Evolutionary conservation across 2,329 filamentous ascomycete genomes (phyloP), one percentile per base, ranked within the genome.

Genomic region (Verticillium klebahnii): DNA sequence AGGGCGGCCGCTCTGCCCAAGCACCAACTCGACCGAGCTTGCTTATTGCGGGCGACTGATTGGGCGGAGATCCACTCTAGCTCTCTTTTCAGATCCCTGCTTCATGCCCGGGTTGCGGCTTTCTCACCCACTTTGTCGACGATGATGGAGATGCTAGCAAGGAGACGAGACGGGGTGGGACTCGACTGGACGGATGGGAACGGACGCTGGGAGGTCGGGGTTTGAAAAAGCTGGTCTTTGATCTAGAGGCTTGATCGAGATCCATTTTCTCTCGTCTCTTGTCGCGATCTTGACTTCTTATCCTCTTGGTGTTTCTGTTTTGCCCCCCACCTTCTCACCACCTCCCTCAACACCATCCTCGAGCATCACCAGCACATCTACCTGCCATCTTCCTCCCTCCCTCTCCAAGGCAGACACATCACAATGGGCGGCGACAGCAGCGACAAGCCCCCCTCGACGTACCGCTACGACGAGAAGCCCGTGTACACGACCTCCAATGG

Each of bases 401-500:
- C 25, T 2, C 25, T 25, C 25, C 25, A 25, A 25, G 25, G 25
- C 25, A 25, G 25, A 25, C 45, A 40, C 34, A 45, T 56, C 32
- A 61, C 64, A 60, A 81, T 82, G 78, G 75, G 72, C 66, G 73
- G 73, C 68, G 72, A 80, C 72, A 50, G 45, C 45, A 50, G 25
- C 45, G 73, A 79, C 55, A 75, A 74, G 64, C 69, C 78, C 37
- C 74, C 75, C 7, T 78, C 78, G 60, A 80, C 79, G 66, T 80
- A 77, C 72, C 80, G 80, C 65, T 87, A 87, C 73, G 77, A 82
- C 67, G 83, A 87, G 73, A 80, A 78, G 69, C 83, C 84, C 57
- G 76, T 82, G 65, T 86, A 86, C 71, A 86, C 84, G 12, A 81
- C 83, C 36, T 86, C 83, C 70, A 86, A 85, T 77, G 85, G 84